Conservation (phyloP, 768 basidiomycete species). For the Pleurotus sapidus region DNA sequence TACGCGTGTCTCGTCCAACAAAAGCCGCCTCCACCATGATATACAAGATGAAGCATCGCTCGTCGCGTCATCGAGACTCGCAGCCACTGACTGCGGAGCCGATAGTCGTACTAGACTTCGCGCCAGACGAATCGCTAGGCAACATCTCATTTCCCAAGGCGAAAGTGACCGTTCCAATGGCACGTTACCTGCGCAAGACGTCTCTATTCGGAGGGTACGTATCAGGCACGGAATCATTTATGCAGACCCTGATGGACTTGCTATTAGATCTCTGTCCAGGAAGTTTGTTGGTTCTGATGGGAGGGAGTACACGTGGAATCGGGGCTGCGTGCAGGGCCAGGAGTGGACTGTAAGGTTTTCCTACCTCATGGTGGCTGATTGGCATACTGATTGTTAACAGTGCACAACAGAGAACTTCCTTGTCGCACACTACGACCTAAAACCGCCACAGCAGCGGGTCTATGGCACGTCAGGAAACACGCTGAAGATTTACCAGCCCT, state of each 20-base stretch:
- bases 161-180: constrained; percentile 52
- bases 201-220: constrained; percentile 66
- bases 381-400: constrained; percentile 26
- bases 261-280: constrained; percentile 55
- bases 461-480: constrained; percentile 50
- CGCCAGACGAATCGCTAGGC: constrained; percentile 54
- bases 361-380: constrained; percentile 3
- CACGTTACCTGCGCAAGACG: constrained; percentile 59
- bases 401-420: constrained; percentile 47
- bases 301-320: constrained; percentile 67
- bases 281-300: constrained; percentile 72
- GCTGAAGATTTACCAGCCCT: constrained; percentile 43
- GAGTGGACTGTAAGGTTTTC: constrained; percentile 71
- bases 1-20: constrained; percentile 54
- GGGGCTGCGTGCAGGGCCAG: constrained; percentile 51
- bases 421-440: constrained; percentile 20
- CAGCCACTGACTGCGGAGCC: constrained; percentile 52
- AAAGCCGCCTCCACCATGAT: constrained; percentile 47
- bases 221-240: constrained; percentile 7
- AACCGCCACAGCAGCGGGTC: constrained; percentile 34
- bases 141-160: constrained; percentile 48
- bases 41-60: constrained; percentile 64
- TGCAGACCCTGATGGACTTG: background rate
- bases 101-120: constrained; percentile 58
- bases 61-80: constrained; percentile 55